Percentiles rank a stretch among this genome's conserved stretches.
Evolutionary conservation across 345 rosid species (phyloP).

Genomic region (Conringia planisiliqua): DNA sequence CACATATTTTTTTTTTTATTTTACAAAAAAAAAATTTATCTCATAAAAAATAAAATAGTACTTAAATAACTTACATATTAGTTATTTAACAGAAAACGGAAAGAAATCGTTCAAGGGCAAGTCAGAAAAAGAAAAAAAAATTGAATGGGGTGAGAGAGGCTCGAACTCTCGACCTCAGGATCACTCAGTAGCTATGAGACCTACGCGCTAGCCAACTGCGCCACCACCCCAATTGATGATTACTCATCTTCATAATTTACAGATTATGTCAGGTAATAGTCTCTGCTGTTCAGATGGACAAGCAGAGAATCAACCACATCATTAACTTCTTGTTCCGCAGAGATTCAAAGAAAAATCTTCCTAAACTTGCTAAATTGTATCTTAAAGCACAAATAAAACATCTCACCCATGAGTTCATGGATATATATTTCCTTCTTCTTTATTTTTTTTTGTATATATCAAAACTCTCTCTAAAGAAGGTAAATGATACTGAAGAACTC

Average conservation of each 20-base stretch:
- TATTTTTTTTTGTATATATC: not conserved
- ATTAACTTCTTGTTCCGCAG: not conserved
- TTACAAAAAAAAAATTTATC: no score
- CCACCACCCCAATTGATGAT: slow-evolving; percentile 59
- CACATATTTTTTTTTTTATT: no score
- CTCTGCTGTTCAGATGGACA: not conserved
- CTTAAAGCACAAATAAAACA: not conserved
- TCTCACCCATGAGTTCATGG: not conserved
- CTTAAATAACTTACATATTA: no score
- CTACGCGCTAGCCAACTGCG: slow-evolving; percentile 99
- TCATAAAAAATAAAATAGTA: no score
- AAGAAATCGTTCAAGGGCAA: no score
- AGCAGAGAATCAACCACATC: not conserved
- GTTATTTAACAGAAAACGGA: no score
- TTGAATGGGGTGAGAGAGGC: slow-evolving; percentile 85
- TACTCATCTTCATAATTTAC: accelerated
- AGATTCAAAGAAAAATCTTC: not conserved
- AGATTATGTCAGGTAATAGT: not conserved
- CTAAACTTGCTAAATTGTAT: not conserved
- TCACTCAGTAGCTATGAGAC: slow-evolving; percentile 85
- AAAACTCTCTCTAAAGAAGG: not conserved
- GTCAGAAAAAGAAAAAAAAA: not conserved
- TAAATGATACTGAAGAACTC: not conserved
- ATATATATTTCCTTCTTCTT: not conserved
- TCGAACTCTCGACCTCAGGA: slow-evolving; percentile 98